Base-by-base conservation (phyloP, 2,329 filamentous ascomycete genomes). In the Karstenula rhodostoma region DNA sequence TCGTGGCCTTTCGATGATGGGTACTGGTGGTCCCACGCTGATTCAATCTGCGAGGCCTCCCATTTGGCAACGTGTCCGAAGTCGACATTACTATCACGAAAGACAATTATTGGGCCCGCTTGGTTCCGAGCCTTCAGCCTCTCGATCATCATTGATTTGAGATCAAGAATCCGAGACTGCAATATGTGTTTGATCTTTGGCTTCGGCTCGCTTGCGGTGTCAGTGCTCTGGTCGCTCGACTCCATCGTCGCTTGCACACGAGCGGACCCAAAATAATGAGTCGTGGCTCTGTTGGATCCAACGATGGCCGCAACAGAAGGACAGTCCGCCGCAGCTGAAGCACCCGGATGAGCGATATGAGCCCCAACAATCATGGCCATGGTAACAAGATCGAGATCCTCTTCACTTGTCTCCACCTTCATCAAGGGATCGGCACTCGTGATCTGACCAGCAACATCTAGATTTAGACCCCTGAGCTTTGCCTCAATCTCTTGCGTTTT, bases 261-360 rank as follows among this genome's bases (percentile, higher is more conserved):
- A 33, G 46, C 46, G 3, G 46, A 15, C 1, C 25, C 46, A 33
- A 32, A 19, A 19, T 49, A 49, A 19, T 32, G 25, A 2, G 6
- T 29, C 13, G 6, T 10, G 12, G 2, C 6, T 3, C 17, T 7
- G 8, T 49, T 19, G 1, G 46, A 1, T 1, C 17, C 17, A 0
- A 51, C 48, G 4, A 51, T 3, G 12, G 48, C 29, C 10, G 48
- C 48, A 7, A 51, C 48, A 23, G 48, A 51, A 12, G 48, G 48
- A 25, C 48, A 51, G 19, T 15, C 23, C 2, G 5, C 33, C 4
- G n/a, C 33, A 15, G 48, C 48, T 1, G 5, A 12, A 1, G 48
- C 15, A 1, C 32, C 12, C 9, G 48, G 32, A 17, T 37, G 32
- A 1, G 48, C 22, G 3, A 51, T 17, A 37, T 51, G 48, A 8